A percentile compares a stretch with the other conserved stretches of the same genome.
phyloP scores from a whole-genome alignment of 2,329 filamentous ascomycete genomes.

The Colletotrichum chrysophilum region DNA sequence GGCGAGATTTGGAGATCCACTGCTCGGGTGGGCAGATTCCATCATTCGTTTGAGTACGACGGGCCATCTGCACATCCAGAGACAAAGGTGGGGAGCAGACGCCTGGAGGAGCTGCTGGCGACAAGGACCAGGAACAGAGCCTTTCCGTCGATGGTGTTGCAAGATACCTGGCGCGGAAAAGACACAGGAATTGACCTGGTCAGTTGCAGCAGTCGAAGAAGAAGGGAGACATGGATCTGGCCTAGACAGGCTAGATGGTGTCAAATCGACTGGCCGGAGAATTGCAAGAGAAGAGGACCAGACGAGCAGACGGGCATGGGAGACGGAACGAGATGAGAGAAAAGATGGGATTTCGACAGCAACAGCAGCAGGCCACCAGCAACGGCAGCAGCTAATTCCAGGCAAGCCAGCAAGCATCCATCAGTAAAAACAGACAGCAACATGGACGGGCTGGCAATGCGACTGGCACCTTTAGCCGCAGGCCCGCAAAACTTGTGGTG shows the following conservation, averaged over 20 bases:
- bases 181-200: not conserved
- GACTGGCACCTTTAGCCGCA: conserved; percentile 4
- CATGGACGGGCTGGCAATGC: not conserved
- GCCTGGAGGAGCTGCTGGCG: conserved; percentile 13
- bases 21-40: conserved; percentile 18
- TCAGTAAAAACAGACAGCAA: not conserved
- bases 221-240: not conserved
- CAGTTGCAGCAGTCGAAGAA: not conserved
- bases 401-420: not conserved
- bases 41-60: conserved; percentile 22
- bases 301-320: not conserved
- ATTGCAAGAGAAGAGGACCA: not conserved
- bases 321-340: conserved; percentile 2
- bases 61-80: conserved; percentile 18
- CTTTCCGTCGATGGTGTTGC: not conserved
- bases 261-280: not conserved
- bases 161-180: not conserved
- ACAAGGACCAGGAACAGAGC: conserved; percentile 18
- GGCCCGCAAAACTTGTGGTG: not conserved
- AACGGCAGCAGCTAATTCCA: not conserved
- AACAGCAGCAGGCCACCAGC: not conserved
- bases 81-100: conserved; percentile 17
- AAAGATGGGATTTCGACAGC: not conserved
- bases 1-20: conserved; percentile 22
- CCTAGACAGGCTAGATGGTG: not conserved